Percentiles rank a stretch among this genome's conserved stretches.
These are phyloP conservation scores for Aspergillus versicolor DNA, from an alignment of 2,329 filamentous ascomycete genomes.

Conservation along the genomic window DNA sequence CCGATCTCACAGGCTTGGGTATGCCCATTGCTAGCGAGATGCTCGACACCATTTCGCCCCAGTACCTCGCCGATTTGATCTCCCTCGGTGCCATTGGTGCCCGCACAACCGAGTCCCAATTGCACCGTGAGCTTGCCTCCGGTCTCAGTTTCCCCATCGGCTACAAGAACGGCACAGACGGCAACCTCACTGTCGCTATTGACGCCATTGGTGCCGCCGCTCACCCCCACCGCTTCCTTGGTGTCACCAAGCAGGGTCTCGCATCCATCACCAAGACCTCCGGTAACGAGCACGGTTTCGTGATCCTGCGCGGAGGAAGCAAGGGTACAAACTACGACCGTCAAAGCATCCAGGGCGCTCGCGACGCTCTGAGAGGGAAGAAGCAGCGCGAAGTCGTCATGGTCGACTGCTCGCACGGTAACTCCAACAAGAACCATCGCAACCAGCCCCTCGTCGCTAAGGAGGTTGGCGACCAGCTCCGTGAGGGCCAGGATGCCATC, in stretches of 20 bases:
- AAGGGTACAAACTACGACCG: constrained; percentile 93
- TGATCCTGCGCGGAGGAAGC: constrained; percentile 88
- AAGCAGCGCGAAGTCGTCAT: constrained; percentile 86
- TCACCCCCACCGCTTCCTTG: constrained; percentile 86
- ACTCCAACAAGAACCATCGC: constrained; percentile 95
- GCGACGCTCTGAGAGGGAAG: constrained; percentile 78
- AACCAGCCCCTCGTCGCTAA: constrained; percentile 95
- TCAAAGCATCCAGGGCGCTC: constrained; percentile 74
- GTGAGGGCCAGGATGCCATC: constrained; percentile 81
- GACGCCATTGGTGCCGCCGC: constrained; percentile 81
- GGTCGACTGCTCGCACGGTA: constrained; percentile 98
- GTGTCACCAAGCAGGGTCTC: constrained; percentile 95
- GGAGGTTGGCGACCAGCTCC: constrained; percentile 78
- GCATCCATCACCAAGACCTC: constrained; percentile 91
- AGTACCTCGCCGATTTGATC: constrained; percentile 95
- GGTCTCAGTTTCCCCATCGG: constrained; percentile 96
- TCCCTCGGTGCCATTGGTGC: constrained; percentile 94
- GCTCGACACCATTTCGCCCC: constrained; percentile 97
- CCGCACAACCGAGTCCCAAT: constrained; percentile 91
- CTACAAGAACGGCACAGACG: constrained; percentile 99
- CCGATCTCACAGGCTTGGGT: constrained; percentile 79
- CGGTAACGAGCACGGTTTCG: constrained; percentile 96
- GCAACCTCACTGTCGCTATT: constrained; percentile 84
- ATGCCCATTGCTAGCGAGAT: constrained; percentile 98
- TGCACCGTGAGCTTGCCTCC: constrained; percentile 92